A percentile compares a stretch with the other conserved stretches of the same genome.
phyloP scores from a whole-genome alignment of 192 early-diverging fungal species.

The Neocallimastix lanati region DNA sequence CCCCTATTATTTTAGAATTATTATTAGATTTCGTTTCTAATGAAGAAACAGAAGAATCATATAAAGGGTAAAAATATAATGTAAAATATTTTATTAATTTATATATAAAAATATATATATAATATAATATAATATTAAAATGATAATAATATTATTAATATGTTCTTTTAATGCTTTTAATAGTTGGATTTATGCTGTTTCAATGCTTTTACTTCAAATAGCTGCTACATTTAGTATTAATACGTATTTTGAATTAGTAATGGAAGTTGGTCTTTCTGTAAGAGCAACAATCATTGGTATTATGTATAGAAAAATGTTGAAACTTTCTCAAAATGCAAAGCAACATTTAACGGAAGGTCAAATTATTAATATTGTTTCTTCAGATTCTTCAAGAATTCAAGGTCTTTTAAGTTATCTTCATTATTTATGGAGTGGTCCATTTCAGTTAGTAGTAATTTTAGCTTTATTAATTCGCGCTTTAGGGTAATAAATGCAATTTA shows the following conservation, averaged over 20 bases:
- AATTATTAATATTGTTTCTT: constrained; percentile 3
- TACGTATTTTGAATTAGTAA: constrained; percentile 22
- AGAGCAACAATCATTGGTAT: constrained; percentile 25
- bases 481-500: too few relatives aligned
- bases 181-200: background rate
- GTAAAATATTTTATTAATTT: too few relatives aligned
- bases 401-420: background rate
- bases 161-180: too few relatives aligned
- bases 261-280: constrained; percentile 16
- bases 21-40: background rate
- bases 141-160: too few relatives aligned
- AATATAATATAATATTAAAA: too few relatives aligned
- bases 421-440: constrained; percentile 2
- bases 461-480: background rate
- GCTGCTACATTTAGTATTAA: constrained; percentile 12
- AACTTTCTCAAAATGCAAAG: constrained; percentile 28
- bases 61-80: background rate
- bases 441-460: background rate
- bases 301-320: constrained; percentile 35
- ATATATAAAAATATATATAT: too few relatives aligned
- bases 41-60: background rate
- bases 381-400: constrained; percentile 1
- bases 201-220: constrained; percentile 4
- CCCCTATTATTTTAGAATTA: background rate
- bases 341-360: constrained; percentile 15